Conservation (phyloP, 2,329 filamentous ascomycete species). For the Xylariaceae sp. region DNA sequence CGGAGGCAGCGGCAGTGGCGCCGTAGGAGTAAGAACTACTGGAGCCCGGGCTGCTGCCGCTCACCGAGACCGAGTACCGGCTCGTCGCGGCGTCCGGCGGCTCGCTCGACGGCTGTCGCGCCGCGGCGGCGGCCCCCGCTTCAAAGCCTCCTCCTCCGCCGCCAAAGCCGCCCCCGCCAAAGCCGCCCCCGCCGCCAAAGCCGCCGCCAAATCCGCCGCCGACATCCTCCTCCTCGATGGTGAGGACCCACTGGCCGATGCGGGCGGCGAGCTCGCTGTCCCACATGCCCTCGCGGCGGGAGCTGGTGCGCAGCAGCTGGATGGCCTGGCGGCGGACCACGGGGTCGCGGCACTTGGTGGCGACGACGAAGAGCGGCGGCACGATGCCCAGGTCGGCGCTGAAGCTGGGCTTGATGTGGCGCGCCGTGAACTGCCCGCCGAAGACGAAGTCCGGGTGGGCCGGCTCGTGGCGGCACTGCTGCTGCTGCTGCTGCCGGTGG, state of each 20-base stretch:
- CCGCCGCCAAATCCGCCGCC: conserved; percentile 13
- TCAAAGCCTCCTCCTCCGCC: too few relatives aligned
- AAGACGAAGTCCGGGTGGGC: conserved; percentile 30
- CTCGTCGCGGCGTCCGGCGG: conserved; percentile 18
- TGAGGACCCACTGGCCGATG: conserved; percentile 48
- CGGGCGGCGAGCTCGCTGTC: conserved; percentile 52
- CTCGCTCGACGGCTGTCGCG: too few relatives aligned
- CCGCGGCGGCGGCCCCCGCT: too few relatives aligned
- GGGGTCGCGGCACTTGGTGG: conserved; percentile 56
- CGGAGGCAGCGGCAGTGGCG: conserved; percentile 26
- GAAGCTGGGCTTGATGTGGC: conserved; percentile 54
- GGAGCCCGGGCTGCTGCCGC: conserved; percentile 15
- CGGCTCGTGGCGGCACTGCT: conserved; percentile 34
- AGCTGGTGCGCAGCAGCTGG: conserved; percentile 49
- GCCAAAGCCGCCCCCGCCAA: too few relatives aligned
- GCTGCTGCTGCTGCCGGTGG: conserved; percentile 35
- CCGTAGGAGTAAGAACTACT: conserved; percentile 16
- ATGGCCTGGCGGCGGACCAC: conserved; percentile 52
- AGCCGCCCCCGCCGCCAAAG: too few relatives aligned
- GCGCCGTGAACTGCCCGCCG: conserved; percentile 34
- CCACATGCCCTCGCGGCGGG: conserved; percentile 62
- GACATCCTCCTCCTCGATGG: conserved; percentile 44
- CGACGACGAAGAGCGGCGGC: conserved; percentile 57
- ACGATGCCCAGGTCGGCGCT: conserved; percentile 58
- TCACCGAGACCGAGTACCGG: conserved; percentile 14